A percentile compares a stretch with the other conserved stretches of the same genome.
These are phyloP conservation scores for Fusarium devonianum DNA, from an alignment of 2,329 filamentous ascomycete genomes.

Conservation along the genomic window DNA sequence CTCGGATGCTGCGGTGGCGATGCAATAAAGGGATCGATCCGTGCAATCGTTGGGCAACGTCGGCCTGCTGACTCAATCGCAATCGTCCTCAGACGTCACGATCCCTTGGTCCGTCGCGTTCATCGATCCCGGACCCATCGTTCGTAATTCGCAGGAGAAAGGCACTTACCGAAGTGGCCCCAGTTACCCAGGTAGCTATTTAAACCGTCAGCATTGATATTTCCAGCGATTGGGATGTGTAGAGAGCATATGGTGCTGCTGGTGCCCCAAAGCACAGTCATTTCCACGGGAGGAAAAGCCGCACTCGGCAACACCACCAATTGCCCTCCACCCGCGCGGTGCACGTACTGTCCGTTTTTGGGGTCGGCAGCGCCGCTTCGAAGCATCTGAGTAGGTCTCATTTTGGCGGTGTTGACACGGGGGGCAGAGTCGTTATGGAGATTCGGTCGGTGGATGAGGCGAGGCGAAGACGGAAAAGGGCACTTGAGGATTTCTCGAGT, in stretches of 20 bases:
- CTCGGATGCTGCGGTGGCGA: conserved; percentile 4
- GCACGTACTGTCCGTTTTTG: conserved; percentile 49
- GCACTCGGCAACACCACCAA: conserved; percentile 38
- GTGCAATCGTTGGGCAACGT: conserved; percentile 1
- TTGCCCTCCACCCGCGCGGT: conserved; percentile 19
- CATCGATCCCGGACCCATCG: conserved; percentile 26
- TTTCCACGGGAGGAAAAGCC: conserved; percentile 43
- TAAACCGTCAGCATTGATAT: conserved; percentile 37
- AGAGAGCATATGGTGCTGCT: conserved; percentile 18
- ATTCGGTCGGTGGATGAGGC: conserved; percentile 37
- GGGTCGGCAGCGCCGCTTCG: conserved; percentile 44
- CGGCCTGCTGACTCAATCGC: conserved; percentile 26
- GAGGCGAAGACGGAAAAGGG: conserved; percentile 37
- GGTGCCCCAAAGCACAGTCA: conserved; percentile 8
- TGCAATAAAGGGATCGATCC: background rate
- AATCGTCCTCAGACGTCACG: conserved; percentile 18
- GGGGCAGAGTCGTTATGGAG: conserved; percentile 30
- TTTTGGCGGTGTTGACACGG: conserved; percentile 43
- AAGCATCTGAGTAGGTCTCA: conserved; percentile 53
- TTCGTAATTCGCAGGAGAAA: conserved; percentile 23
- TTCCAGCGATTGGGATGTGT: conserved; percentile 15
- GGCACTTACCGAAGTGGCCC: conserved; percentile 75
- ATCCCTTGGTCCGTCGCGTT: conserved; percentile 37
- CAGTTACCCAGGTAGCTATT: conserved; percentile 75
- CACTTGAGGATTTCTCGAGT: conserved; percentile 41